Evolutionary conservation across 2,329 filamentous ascomycete species (phyloP), one percentile per base, ranked within the genome.

Genomic region (Aurifilum marmelostoma): DNA sequence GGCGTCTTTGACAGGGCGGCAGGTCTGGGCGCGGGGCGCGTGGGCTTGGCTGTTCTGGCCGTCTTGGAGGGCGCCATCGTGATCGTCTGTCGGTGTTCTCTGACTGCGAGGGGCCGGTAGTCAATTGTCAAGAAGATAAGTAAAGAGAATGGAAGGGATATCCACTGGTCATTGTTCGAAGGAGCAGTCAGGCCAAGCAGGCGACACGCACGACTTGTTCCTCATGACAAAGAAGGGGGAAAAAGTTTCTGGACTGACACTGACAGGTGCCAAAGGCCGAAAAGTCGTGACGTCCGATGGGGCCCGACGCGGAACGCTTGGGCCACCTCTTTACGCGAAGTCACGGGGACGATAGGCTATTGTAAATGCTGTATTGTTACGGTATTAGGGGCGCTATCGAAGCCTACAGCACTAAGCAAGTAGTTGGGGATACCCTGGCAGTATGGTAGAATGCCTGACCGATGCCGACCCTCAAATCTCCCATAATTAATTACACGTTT

Each of bases 1-100:
- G 81, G 75, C 64, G 79, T 81, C 72, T 79, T 80, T 24, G 52
- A 39, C 16, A n/a, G 43, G 50, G 70, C 29, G n/a, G 7, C 29
- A n/a, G 7, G 1, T 21, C 56, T 66, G 39, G 65, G 29, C 37
- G 56, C 41, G 39, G 70, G 65, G 4, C 63, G 63, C 65, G 63
- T 43, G 34, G 68, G 65, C 21, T 58, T 66, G 27, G 67, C 14
- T 24, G 24, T 52, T 56, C 37, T 67, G 62, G n/a, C 60, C 12
- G 52, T 39, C 29, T 68, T 70, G 47, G 70, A 54, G 59, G 68
- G 67, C 52, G 67, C 65, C 70, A 71, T 71, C 9, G 50, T 59
- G 34, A n/a, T 18, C 37, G 37, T n/a, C 8, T 43, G 62, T 54
- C 37, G 66, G 27, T 7, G n/a, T 21, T 27, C 58, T 2, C n/a